A percentile compares a stretch with the other conserved stretches of the same genome.
These are phyloP conservation scores for Vicia faba DNA, from an alignment of 306 rosid genomes.

Conservation along the genomic window DNA sequence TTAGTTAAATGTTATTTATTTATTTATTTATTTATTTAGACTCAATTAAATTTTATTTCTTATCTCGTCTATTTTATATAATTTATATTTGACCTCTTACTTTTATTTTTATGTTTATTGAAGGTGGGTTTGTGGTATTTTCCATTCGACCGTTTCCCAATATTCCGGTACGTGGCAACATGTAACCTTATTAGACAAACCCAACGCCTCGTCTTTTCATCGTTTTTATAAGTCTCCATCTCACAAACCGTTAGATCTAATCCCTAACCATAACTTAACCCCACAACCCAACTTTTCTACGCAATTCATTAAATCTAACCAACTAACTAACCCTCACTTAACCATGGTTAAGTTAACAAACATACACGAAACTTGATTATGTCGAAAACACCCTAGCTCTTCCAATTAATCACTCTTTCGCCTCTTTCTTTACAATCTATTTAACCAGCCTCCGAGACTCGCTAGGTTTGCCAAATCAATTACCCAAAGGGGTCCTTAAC, in stretches of 20 bases:
- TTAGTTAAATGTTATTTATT: too few relatives aligned
- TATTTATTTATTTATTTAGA: too few relatives aligned
- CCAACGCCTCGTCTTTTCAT: conserved; percentile 47
- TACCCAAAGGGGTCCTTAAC: conserved; percentile 57
- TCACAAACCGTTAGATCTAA: conserved; percentile 68
- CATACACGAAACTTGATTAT: not conserved
- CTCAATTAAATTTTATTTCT: too few relatives aligned
- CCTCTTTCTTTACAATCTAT: conserved; percentile 45
- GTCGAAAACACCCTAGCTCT: conserved; percentile 15
- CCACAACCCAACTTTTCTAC: not conserved
- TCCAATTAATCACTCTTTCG: conserved; percentile 31
- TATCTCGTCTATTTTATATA: too few relatives aligned
- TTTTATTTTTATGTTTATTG: too few relatives aligned
- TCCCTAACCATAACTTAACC: conserved; percentile 39
- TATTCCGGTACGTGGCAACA: conserved; percentile 52
- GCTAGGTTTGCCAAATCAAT: conserved; percentile 91
- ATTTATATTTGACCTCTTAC: too few relatives aligned
- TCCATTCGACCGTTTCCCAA: conserved; percentile 17
- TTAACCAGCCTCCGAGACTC: conserved; percentile 69
- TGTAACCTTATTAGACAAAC: conserved; percentile 37
- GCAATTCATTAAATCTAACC: not conserved
- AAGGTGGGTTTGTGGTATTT: conserved; percentile 32
- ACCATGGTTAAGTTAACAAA: conserved; percentile 47
- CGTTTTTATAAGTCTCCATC: conserved; percentile 40
- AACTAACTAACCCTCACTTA: not conserved